Percentiles rank a stretch among this genome's conserved stretches.
phyloP scores from a whole-genome alignment of 2,329 filamentous ascomycete species.

The Fusarium robinianum region DNA sequence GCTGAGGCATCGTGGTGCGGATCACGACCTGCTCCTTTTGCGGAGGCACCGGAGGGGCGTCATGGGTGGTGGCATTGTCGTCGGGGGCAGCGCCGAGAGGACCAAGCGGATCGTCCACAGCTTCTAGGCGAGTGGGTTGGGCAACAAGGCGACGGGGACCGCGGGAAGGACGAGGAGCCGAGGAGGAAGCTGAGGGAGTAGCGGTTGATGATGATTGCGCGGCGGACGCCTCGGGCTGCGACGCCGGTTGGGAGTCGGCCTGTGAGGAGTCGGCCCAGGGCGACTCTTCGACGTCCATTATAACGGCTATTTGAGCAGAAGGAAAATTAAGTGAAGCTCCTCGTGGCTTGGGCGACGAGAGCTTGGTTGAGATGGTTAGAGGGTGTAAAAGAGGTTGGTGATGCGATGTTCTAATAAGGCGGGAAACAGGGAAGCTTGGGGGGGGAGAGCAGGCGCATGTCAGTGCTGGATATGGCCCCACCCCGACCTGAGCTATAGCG shows the following conservation, averaged over 20 bases:
- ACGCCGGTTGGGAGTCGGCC: slow-evolving; percentile 41
- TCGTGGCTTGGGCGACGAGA: slow-evolving; percentile 14
- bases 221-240: slow-evolving; percentile 36
- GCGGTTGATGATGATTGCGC: slow-evolving; percentile 38
- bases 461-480: no score
- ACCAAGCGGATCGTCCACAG: slow-evolving; percentile 76
- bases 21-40: slow-evolving; percentile 68
- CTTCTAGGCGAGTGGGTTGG: slow-evolving; percentile 77
- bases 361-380: slow-evolving; percentile 9
- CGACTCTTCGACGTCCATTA: slow-evolving; percentile 59
- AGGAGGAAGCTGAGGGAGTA: slow-evolving; percentile 37
- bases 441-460: no score
- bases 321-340: slow-evolving; percentile 6
- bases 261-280: slow-evolving; percentile 57
- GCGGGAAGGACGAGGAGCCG: slow-evolving; percentile 50
- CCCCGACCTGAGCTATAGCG: no score
- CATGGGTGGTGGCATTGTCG: slow-evolving; percentile 43
- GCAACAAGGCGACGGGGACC: slow-evolving; percentile 68
- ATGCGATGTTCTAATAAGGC: slow-evolving; percentile 14
- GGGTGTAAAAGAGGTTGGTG: slow-evolving; percentile 31
- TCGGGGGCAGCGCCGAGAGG: slow-evolving; percentile 71
- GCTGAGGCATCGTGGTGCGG: slow-evolving; percentile 58
- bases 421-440: slow-evolving; percentile 26
- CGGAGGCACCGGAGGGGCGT: slow-evolving; percentile 69
- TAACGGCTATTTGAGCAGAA: slow-evolving; percentile 18